Base-by-base conservation (phyloP, 495 filamentous ascomycete species). In the Rhypophila decipiens region DNA sequence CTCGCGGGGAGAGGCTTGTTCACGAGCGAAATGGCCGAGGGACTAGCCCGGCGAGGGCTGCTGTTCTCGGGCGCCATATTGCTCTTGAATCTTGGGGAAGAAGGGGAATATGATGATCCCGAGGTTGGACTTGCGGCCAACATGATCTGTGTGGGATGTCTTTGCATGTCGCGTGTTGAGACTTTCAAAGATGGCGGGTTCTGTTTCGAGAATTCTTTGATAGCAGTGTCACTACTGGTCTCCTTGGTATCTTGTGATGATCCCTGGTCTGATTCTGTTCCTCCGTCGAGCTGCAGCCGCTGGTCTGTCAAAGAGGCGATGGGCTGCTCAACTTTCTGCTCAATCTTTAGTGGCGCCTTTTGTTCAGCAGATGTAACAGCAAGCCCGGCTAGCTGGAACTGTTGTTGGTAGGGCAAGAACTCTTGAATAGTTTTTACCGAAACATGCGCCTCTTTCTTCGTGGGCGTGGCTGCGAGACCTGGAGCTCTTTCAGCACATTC, bases 351-450 rank as follows among this genome's bases (percentile, higher is more conserved):
- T 5, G 35, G 22, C 0, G 42, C 42, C 20, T 40, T 52, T 38
- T 76, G 74, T 12, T 75, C 72, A 2, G 48, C 44, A 11, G 74
- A 74, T 20, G 74, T 76, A 3, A 76, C 67, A 0, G 72, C 72
- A 34, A 77, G 68, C 1, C 73, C 74, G 24, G 69, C 70, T 36
- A 61, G 59, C 47, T 55, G 58, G 33, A 77, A 73, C 38, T 77
- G 59, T 4, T 66, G 50, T 44, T 53, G 64, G 40, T 69, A 75
- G 10, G 73, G 72, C 8, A 70, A 44, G 9, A 75, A 55, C 39
- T 69, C 68, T 22, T 69, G 56, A 1, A 77, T 62, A 4, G 74
- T 75, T 39, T 67, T 56, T 17, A 67, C 52, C 15, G 73, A 76
- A 5, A 52, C 39, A 11, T 59, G 63, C 0, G 61, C 62, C 7